Evolutionary conservation across 768 basidiomycete species (phyloP).

Genomic region (Lactarius akahatsu): DNA sequence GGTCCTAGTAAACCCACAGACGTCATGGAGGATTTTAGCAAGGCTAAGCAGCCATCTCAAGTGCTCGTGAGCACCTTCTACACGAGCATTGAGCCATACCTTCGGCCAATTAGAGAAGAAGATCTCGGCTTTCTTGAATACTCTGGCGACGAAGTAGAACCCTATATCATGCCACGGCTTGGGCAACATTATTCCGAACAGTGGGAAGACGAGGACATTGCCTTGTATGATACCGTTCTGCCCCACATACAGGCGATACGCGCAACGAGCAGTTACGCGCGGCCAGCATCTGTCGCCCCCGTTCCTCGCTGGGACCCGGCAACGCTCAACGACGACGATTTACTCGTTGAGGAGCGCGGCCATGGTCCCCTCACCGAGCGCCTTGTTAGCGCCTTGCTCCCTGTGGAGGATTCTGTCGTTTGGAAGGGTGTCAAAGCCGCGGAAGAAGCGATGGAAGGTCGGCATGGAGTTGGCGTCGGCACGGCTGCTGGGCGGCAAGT

Average conservation of each 20-base stretch:
- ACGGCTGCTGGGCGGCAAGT: conserved; percentile 76
- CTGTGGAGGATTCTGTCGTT: conserved; percentile 57
- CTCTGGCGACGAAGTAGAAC: conserved; percentile 86
- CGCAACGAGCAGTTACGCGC: conserved; percentile 35
- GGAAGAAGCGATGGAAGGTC: conserved; percentile 81
- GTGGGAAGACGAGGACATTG: conserved; percentile 91
- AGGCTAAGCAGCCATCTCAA: conserved; percentile 74
- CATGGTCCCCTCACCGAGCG: conserved; percentile 89
- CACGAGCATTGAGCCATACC: conserved; percentile 83
- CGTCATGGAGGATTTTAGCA: conserved; percentile 87
- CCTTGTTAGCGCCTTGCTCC: conserved; percentile 69
- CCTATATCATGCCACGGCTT: conserved; percentile 81
- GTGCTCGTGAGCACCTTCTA: conserved; percentile 76
- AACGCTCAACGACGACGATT: conserved; percentile 68
- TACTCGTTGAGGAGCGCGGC: conserved; percentile 71
- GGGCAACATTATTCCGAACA: conserved; percentile 85
- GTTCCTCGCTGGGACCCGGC: conserved; percentile 81
- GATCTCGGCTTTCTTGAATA: conserved; percentile 93
- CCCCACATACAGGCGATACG: conserved; percentile 43
- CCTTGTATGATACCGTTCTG: conserved; percentile 44
- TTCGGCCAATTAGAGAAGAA: conserved; percentile 89
- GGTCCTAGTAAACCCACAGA: conserved; percentile 83
- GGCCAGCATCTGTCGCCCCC: conserved; percentile 46
- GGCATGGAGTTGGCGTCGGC: conserved; percentile 71
- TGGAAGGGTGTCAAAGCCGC: conserved; percentile 82